These are phyloP conservation scores for Penicillium goetzii DNA, from an alignment of 495 filamentous ascomycete species.

Conservation along the genomic window DNA sequence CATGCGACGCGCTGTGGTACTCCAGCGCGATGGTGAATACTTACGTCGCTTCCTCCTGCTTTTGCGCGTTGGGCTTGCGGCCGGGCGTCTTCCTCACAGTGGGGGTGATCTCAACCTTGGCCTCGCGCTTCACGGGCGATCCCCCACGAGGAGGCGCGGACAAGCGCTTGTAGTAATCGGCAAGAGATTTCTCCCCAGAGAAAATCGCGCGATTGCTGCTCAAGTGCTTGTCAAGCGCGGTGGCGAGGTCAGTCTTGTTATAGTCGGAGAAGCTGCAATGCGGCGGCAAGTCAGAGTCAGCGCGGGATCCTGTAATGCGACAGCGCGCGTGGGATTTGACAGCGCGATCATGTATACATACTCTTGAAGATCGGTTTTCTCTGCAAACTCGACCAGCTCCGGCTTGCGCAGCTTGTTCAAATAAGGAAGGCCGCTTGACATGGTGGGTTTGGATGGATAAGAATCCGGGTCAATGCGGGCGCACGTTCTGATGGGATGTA, in stretches of 20 bases:
- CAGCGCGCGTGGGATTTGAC: slow-evolving; percentile 6
- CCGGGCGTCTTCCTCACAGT: slow-evolving; percentile 38
- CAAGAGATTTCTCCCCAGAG: slow-evolving; percentile 63
- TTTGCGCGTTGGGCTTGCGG: slow-evolving; percentile 44
- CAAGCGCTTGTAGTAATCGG: slow-evolving; percentile 74
- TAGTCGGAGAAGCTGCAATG: slow-evolving; percentile 65
- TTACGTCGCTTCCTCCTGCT: slow-evolving; percentile 51
- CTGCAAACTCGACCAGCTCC: slow-evolving; percentile 75
- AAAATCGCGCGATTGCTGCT: slow-evolving; percentile 64
- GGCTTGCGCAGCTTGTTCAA: slow-evolving; percentile 82
- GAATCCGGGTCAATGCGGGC: slow-evolving; percentile 11
- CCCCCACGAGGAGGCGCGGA: slow-evolving; percentile 48
- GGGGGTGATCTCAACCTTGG: slow-evolving; percentile 34
- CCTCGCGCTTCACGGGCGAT: slow-evolving; percentile 80
- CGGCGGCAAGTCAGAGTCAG: slow-evolving; percentile 19
- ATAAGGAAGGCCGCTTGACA: slow-evolving; percentile 67
- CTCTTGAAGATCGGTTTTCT: slow-evolving; percentile 73
- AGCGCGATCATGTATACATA: slow-evolving; percentile 46
- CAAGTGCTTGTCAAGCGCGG: slow-evolving; percentile 74
- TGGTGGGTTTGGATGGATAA: slow-evolving; percentile 37
- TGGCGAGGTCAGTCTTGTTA: slow-evolving; percentile 83
- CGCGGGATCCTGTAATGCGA: slow-evolving; percentile 8
- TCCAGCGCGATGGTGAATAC: slow-evolving; percentile 16
- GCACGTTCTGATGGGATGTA: slow-evolving; percentile 14
- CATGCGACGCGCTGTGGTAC: slow-evolving; percentile 3